A percentile compares a stretch with the other conserved stretches of the same genome.
These are phyloP conservation scores for Globisporangium cederbergense DNA, from an alignment of 352 stramenopile genomes.

Conservation along the genomic window DNA sequence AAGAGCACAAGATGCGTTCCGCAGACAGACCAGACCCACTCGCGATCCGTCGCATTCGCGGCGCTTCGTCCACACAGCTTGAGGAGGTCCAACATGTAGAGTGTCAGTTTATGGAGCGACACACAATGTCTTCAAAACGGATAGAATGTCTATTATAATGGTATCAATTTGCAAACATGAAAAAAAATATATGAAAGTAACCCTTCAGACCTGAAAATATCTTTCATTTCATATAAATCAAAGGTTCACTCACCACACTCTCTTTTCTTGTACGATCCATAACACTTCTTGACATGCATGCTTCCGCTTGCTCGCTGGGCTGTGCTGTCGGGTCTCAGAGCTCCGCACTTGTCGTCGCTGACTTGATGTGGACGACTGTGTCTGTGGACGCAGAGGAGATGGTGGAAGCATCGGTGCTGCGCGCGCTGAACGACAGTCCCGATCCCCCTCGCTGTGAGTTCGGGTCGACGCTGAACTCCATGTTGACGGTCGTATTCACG, in stretches of 20 bases:
- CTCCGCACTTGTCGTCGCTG: not conserved
- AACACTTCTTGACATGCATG: not conserved
- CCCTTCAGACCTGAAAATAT: not conserved
- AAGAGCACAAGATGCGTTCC: not conserved
- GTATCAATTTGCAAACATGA: not conserved
- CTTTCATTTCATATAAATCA: conserved; percentile 2
- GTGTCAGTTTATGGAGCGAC: too few relatives aligned
- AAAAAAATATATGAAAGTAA: not conserved
- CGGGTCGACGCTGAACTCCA: conserved; percentile 14
- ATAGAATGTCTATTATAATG: not conserved
- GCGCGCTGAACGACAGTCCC: not conserved
- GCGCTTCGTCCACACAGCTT: not conserved
- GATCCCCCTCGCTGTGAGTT: not conserved
- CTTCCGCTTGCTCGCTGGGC: not conserved
- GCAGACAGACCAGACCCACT: not conserved
- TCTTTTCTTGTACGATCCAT: not conserved
- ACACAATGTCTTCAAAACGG: not conserved
- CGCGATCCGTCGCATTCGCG: conserved; percentile 3
- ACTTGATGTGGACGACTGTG: conserved; percentile 10
- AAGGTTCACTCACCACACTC: not conserved
- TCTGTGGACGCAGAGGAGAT: not conserved
- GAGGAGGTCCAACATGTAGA: not conserved
- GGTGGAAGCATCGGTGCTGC: not conserved
- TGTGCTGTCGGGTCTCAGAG: conserved; percentile 1
- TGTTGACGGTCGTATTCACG: conserved; percentile 3